Conservation (phyloP, 2,329 filamentous ascomycete species). For the Alternaria gaisen region DNA sequence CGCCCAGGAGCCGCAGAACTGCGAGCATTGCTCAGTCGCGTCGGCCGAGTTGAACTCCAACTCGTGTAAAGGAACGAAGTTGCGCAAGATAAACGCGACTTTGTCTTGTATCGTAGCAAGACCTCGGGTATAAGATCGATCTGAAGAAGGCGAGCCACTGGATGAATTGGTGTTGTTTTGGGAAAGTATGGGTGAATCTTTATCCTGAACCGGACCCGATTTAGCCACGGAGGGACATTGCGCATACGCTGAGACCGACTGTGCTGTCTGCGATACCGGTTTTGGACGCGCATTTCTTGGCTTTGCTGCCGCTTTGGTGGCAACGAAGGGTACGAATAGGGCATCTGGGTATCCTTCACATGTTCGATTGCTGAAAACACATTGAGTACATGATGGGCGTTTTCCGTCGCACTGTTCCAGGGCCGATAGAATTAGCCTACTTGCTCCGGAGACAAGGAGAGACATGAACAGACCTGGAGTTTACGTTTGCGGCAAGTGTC, state of each 20-base stretch:
- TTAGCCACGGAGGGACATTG: background rate
- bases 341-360: slow-evolving; percentile 1
- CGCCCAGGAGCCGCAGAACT: slow-evolving; percentile 1
- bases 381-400: background rate
- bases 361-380: background rate
- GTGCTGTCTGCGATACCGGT: background rate
- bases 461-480: background rate
- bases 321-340: background rate
- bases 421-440: background rate
- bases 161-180: background rate
- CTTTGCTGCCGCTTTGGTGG: slow-evolving; percentile 1
- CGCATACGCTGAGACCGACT: background rate
- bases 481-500: slow-evolving; percentile 1
- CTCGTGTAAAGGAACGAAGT: background rate
- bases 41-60: background rate
- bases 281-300: background rate
- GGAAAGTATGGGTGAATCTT: background rate
- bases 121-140: background rate
- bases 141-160: background rate
- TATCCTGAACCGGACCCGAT: background rate
- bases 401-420: background rate
- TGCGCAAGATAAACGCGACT: slow-evolving; percentile 1
- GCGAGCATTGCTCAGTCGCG: background rate
- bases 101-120: background rate
- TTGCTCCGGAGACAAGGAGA: fast-evolving